A percentile compares a stretch with the other conserved stretches of the same genome.
phyloP scores from a whole-genome alignment of 306 rosid species.

The Astragalus glycyphyllos region DNA sequence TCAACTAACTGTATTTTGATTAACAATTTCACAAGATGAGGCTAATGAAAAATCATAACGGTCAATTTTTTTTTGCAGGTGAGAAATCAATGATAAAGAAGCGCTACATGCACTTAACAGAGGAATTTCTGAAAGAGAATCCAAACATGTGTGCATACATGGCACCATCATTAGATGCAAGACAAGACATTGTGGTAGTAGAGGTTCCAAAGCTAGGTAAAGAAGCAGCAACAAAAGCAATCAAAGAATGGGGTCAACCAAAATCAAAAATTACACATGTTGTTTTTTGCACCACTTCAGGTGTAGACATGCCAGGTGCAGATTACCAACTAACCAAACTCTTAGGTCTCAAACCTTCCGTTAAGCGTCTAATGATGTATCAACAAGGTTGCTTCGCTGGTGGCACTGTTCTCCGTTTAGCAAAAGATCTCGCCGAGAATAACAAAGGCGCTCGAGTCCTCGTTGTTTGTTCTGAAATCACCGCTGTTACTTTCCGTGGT shows the following conservation, averaged over 20 bases:
- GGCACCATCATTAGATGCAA: slow-evolving; percentile 66
- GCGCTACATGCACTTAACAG: slow-evolving; percentile 61
- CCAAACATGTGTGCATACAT: slow-evolving; percentile 57
- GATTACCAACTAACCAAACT: slow-evolving; percentile 69
- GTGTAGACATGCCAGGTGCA: slow-evolving; percentile 73
- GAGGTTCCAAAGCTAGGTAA: slow-evolving; percentile 68
- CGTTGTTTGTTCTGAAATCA: slow-evolving; percentile 70
- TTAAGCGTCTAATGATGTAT: slow-evolving; percentile 70
- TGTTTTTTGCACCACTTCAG: slow-evolving; percentile 69
- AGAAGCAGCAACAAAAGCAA: slow-evolving; percentile 61
- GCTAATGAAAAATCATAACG: no score
- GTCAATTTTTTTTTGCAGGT: slow-evolving; percentile 41
- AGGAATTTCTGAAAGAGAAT: slow-evolving; percentile 56
- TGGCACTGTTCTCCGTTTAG: slow-evolving; percentile 68
- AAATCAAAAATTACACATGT: slow-evolving; percentile 68
- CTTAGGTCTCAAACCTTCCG: slow-evolving; percentile 63
- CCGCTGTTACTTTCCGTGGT: slow-evolving; percentile 71
- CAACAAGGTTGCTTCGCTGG: slow-evolving; percentile 77
- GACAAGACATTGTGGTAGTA: slow-evolving; percentile 65
- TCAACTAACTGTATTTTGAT: no score
- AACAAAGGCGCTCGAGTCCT: slow-evolving; percentile 62
- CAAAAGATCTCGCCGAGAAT: slow-evolving; percentile 70
- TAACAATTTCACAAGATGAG: not conserved
- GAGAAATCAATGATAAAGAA: slow-evolving; percentile 69
- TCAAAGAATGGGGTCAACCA: slow-evolving; percentile 75